Conservation (phyloP, 805 yeast species). For the Barnettozyma botsteinii region DNA sequence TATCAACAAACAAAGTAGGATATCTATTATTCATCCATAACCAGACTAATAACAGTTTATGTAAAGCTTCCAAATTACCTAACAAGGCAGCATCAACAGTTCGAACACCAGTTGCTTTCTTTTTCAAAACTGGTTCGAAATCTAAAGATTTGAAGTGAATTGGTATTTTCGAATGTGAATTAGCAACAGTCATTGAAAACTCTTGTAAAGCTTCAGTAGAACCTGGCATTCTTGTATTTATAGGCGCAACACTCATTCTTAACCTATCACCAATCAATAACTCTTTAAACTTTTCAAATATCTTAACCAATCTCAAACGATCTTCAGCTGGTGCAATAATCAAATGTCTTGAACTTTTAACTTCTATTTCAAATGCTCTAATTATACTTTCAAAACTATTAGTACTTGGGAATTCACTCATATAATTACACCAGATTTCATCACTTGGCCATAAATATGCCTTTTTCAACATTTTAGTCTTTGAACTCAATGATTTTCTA, state of each 20-base stretch:
- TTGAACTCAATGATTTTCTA: slow-evolving; percentile 41
- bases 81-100: slow-evolving; percentile 14
- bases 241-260: slow-evolving; percentile 57
- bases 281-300: slow-evolving; percentile 38
- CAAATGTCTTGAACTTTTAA: slow-evolving; percentile 27
- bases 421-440: slow-evolving; percentile 58
- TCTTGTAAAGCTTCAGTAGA: slow-evolving; percentile 43
- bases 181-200: slow-evolving; percentile 35
- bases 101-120: not conserved
- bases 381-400: slow-evolving; percentile 43
- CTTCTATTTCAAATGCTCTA: slow-evolving; percentile 38
- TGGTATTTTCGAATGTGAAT: slow-evolving; percentile 45
- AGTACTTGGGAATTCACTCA: slow-evolving; percentile 52
- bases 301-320: slow-evolving; percentile 29
- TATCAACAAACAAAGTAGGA: slow-evolving; percentile 74
- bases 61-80: slow-evolving; percentile 51
- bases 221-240: slow-evolving; percentile 38
- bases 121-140: slow-evolving; percentile 2
- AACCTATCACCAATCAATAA: slow-evolving; percentile 53
- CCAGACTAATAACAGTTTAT: slow-evolving; percentile 60
- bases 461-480: slow-evolving; percentile 44
- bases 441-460: slow-evolving; percentile 84
- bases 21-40: slow-evolving; percentile 86
- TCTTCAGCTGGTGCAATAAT: slow-evolving; percentile 34
- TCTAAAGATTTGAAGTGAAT: slow-evolving; percentile 39